phyloP scores from a whole-genome alignment of 2,329 filamentous ascomycete genomes.

The Hymenoscyphus albidus region DNA sequence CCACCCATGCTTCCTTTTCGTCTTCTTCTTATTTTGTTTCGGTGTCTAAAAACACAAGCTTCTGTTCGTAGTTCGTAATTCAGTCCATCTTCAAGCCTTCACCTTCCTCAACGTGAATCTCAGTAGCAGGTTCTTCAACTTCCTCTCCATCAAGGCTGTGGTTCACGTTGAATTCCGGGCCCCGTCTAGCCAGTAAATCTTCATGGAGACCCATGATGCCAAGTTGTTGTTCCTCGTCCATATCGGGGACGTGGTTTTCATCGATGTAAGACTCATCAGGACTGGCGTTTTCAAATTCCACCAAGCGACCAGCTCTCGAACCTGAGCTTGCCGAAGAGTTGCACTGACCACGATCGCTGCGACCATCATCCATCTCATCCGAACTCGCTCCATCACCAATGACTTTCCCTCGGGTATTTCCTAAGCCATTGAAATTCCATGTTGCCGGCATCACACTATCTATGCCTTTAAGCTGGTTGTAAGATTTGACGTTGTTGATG shows the following conservation, averaged over 20 bases:
- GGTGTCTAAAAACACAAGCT: neutral
- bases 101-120: constrained; percentile 34
- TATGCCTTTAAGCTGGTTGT: neutral
- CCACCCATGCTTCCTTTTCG: neutral
- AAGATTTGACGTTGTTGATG: constrained; percentile 12
- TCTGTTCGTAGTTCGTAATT: neutral
- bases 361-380: constrained; percentile 20
- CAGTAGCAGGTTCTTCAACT: constrained; percentile 29
- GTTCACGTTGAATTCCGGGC: constrained; percentile 6
- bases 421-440: constrained; percentile 24
- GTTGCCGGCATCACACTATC: neutral
- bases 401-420: constrained; percentile 15
- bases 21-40: neutral
- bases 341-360: constrained; percentile 32
- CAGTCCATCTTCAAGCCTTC: constrained; percentile 30
- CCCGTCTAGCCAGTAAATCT: constrained; percentile 17
- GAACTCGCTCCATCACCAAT: constrained; percentile 29
- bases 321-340: constrained; percentile 30
- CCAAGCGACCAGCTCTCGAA: constrained; percentile 21
- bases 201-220: constrained; percentile 20
- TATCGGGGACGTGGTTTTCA: constrained; percentile 29
- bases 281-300: constrained; percentile 28
- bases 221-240: constrained; percentile 24
- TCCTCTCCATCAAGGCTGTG: constrained; percentile 22
- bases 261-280: constrained; percentile 23